Evolutionary conservation across 202 grass and related monocot species (phyloP).

Genomic region (Saccharum hybrid): DNA sequence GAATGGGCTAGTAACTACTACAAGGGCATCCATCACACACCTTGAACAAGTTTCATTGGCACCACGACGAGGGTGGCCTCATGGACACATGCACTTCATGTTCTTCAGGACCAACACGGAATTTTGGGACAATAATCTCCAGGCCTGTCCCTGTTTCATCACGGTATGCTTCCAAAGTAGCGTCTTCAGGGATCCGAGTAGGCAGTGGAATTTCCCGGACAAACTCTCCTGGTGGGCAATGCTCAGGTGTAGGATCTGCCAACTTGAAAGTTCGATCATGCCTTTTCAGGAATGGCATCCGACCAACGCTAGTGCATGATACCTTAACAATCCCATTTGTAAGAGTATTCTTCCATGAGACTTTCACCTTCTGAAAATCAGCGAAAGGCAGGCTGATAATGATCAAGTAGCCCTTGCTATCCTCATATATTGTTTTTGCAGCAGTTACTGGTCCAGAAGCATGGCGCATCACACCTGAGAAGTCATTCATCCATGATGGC

Average conservation of each 20-base stretch:
- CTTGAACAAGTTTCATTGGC: slow-evolving; percentile 55
- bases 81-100: slow-evolving; percentile 93
- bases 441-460: slow-evolving; percentile 83
- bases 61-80: slow-evolving; percentile 74
- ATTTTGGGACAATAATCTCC: slow-evolving; percentile 92
- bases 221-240: slow-evolving; percentile 92
- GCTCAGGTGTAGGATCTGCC: slow-evolving; percentile 75
- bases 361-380: slow-evolving; percentile 86
- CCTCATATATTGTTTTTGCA: slow-evolving; percentile 92
- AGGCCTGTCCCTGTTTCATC: slow-evolving; percentile 77
- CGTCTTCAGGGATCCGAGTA: slow-evolving; percentile 86
- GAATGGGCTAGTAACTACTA: slow-evolving; percentile 28
- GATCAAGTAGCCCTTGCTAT: slow-evolving; percentile 87
- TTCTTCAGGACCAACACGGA: slow-evolving; percentile 80
- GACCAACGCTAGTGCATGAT: slow-evolving; percentile 68
- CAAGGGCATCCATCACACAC: slow-evolving; percentile 48
- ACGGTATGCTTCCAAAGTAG: slow-evolving; percentile 81
- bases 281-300: slow-evolving; percentile 73
- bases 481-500: slow-evolving; percentile 76
- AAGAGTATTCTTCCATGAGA: slow-evolving; percentile 90
- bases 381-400: slow-evolving; percentile 83
- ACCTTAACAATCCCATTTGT: slow-evolving; percentile 83
- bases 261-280: slow-evolving; percentile 89
- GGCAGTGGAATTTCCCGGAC: slow-evolving; percentile 77
- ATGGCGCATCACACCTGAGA: slow-evolving; percentile 86